Evolutionary conservation across 495 filamentous ascomycete species (phyloP), one percentile per base, ranked within the genome.

Genomic region (Aspergillus ostianus): DNA sequence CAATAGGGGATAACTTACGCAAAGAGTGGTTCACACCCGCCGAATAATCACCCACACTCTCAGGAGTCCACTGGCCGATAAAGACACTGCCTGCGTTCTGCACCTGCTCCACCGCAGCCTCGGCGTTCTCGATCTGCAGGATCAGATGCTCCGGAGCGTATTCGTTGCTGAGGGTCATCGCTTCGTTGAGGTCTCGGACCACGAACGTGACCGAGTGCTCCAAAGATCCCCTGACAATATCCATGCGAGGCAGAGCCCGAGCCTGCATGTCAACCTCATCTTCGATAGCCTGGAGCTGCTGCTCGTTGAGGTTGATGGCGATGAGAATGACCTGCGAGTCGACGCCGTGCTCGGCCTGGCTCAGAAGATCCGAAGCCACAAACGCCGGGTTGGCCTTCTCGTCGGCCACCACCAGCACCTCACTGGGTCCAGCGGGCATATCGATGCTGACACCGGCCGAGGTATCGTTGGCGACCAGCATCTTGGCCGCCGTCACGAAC

Each of bases 81-180:
- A 98, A 98, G 15, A 98, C 92, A 71, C 90, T 95, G 1, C 94
- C 94, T 9, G 94, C 94, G 61, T 98, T 96, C 77, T 92, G 79
- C n/a, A 98, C 92, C 64, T 87, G 71, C 17, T 86, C 84, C 3
- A 96, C 89, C 9, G 85, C 80, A 46, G 81, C 73, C 68, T 87
- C 84, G 27, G 94, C 85, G 54, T 90, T 80, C 63, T 86, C 77
- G 21, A 97, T 73, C 75, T 98, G 94, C 27, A 98, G 79, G 65
- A 98, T 98, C 71, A 98, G 73, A 74, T 98, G 94, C 80, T 98
- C 94, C 0, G 94, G 94, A n/a, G 94, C 94, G 67, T 98, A 98
- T 15, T 87, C 79, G 72, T 98, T 98, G 81, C 90, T 94, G 63
- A 95, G 81, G 20, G 67, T 70, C 86, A 98, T 88, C 0, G 93